Base-by-base conservation (phyloP, 2,329 filamentous ascomycete genomes). In the Chalaropsis ovoidea region DNA sequence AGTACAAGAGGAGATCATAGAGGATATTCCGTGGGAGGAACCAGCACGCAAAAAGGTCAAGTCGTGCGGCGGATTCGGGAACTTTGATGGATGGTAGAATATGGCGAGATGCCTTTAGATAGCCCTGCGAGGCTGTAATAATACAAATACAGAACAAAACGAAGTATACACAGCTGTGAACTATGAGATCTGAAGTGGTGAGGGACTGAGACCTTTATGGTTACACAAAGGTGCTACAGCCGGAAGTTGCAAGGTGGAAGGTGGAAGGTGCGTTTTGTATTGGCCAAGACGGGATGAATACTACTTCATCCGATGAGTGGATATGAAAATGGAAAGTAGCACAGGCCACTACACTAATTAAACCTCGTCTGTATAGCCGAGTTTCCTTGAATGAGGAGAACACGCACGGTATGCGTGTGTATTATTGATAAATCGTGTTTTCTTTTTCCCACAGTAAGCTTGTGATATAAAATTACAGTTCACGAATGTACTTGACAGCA, bases 31-130 rank as follows among this genome's bases (percentile, higher is more conserved):
- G 45, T 87, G 84, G 74, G 84, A 85, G 65, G 85, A 90, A 70
- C 90, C 89, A 19, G 83, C 80, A 3, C 86, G 84, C 75, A 97
- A 96, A 77, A 97, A 96, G 77, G 76, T 79, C 1, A 94, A 89
- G 73, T 80, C 78, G 27, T 74, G 72, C 0, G 83, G 85, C 13
- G 91, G 90, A 0, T 99, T 97, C 79, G 92, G 93, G 1, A 95
- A 96, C 75, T 99, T 99, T 74, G 92, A 96, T 76, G 83, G 79
- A 45, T 99, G 94, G 93, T 96, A n/a, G 5, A 5, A 47, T 19
- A 19, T 8, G 35, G 35, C 8, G 8, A 39, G 4, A 39, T 10
- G 4, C 35, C 8, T 39, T 10, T 39, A 10, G 35, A 39, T 7
- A 39, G 35, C 4, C 35, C 35, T 6, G 8, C 8, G 35, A 39